A percentile compares a stretch with the other conserved stretches of the same genome.
Evolutionary conservation across 331 rosid species (phyloP).

Genomic region (Dryas integrifolia): DNA sequence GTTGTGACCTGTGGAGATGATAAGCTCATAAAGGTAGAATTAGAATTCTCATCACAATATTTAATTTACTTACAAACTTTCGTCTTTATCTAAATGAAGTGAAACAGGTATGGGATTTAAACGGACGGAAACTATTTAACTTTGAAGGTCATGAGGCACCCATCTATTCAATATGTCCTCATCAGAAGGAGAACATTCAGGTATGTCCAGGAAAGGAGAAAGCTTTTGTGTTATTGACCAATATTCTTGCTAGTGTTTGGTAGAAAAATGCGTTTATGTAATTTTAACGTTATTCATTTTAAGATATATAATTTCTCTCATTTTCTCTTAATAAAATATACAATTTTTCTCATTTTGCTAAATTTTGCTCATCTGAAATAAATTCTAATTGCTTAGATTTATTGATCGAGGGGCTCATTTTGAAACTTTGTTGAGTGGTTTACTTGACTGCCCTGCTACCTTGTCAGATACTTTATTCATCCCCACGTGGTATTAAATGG

Average conservation of each 20-base stretch:
- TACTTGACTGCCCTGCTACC: neutral
- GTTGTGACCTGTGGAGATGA: slow-evolving; percentile 93
- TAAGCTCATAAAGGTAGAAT: slow-evolving; percentile 70
- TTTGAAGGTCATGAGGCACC: slow-evolving; percentile 94
- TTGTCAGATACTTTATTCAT: neutral
- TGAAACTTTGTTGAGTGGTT: neutral
- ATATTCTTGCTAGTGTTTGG: neutral
- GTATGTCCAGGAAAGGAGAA: slow-evolving; percentile 33
- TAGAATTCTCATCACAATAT: slow-evolving; percentile 19
- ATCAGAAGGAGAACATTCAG: slow-evolving; percentile 87
- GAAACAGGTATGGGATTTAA: slow-evolving; percentile 81
- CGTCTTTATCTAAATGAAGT: slow-evolving; percentile 28
- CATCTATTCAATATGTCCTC: slow-evolving; percentile 91
- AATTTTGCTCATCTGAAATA: neutral
- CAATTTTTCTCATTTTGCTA: neutral
- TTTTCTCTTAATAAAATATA: neutral
- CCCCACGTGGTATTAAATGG: neutral
- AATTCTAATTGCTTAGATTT: neutral
- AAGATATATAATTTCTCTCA: neutral
- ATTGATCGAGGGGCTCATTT: neutral
- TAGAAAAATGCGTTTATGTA: neutral
- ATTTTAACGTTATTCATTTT: neutral
- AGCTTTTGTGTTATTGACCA: neutral
- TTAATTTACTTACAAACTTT: slow-evolving; percentile 18
- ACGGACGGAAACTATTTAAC: slow-evolving; percentile 58